phyloP scores from a whole-genome alignment of 352 stramenopile genomes.

The Pythium brassicae region DNA sequence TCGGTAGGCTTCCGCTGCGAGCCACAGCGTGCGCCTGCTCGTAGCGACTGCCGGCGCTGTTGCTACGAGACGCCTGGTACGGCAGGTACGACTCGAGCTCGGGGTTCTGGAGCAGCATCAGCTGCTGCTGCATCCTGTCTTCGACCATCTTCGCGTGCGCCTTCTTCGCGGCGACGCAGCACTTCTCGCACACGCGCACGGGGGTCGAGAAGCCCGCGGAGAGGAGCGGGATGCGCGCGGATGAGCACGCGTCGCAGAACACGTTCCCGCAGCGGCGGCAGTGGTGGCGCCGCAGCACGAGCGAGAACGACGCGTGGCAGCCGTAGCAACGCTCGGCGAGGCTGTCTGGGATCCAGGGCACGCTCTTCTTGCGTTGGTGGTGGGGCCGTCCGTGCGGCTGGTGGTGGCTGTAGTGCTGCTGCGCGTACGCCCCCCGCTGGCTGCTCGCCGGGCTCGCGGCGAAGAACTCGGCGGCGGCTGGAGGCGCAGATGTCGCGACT shows the following conservation, averaged over 20 bases:
- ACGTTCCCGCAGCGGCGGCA: conserved; percentile 86
- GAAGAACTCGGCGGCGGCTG: conserved; percentile 4
- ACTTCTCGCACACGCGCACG: conserved; percentile 81
- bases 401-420: conserved; percentile 20
- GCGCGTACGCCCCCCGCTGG: conserved; percentile 14
- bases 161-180: conserved; percentile 61
- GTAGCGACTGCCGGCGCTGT: not conserved
- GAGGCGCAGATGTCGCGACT: conserved; percentile 9
- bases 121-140: conserved; percentile 34
- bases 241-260: conserved; percentile 88
- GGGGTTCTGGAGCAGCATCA: conserved; percentile 15
- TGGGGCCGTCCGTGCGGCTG: conserved; percentile 14
- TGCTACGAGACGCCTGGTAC: conserved; percentile 1
- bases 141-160: conserved; percentile 68
- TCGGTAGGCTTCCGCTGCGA: conserved; percentile 10
- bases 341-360: conserved; percentile 80
- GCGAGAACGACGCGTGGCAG: conserved; percentile 57
- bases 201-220: conserved; percentile 60
- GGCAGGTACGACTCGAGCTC: conserved; percentile 10
- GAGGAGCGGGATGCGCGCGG: conserved; percentile 70
- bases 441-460: conserved; percentile 1
- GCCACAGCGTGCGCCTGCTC: not conserved
- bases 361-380: conserved; percentile 33
- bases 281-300: conserved; percentile 82
- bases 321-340: conserved; percentile 76